Percentiles rank a stretch among this genome's conserved stretches.
Conservation (phyloP, 2,329 filamentous ascomycete genomes). For the Fusarium temperatum region DNA sequence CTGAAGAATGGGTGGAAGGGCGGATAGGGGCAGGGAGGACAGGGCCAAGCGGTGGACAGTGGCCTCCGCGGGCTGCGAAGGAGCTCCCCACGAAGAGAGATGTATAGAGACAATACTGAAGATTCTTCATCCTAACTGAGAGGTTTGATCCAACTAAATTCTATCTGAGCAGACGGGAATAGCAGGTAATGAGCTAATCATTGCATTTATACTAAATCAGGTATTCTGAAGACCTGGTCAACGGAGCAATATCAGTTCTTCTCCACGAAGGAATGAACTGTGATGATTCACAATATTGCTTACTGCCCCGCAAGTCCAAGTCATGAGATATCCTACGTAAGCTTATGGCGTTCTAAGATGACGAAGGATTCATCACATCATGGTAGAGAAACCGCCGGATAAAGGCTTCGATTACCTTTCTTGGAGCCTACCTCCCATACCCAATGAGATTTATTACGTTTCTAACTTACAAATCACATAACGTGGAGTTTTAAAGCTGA, state of each 20-base stretch:
- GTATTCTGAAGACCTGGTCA: accelerated
- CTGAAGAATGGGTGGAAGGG: background rate
- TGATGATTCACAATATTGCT: background rate
- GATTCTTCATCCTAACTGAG: background rate
- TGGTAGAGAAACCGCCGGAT: background rate
- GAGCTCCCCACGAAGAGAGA: background rate
- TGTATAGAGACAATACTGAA: background rate
- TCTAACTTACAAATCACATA: background rate
- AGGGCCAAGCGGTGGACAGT: slow-evolving; percentile 1
- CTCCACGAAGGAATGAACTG: accelerated
- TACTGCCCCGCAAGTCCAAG: background rate
- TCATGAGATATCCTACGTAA: background rate
- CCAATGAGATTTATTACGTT: background rate
- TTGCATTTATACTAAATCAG: background rate
- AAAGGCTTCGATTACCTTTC: accelerated
- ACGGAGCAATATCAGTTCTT: background rate
- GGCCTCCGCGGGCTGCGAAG: slow-evolving; percentile 8
- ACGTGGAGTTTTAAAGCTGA: background rate
- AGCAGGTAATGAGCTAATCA: background rate
- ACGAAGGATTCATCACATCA: accelerated
- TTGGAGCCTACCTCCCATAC: accelerated
- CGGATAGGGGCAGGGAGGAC: slow-evolving; percentile 2
- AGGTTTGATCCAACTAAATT: too few species aligned
- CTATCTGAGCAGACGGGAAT: background rate
- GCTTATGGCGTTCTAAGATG: background rate